Evolutionary conservation across 345 rosid species (phyloP).

Genomic region (Boechera retrofracta): DNA sequence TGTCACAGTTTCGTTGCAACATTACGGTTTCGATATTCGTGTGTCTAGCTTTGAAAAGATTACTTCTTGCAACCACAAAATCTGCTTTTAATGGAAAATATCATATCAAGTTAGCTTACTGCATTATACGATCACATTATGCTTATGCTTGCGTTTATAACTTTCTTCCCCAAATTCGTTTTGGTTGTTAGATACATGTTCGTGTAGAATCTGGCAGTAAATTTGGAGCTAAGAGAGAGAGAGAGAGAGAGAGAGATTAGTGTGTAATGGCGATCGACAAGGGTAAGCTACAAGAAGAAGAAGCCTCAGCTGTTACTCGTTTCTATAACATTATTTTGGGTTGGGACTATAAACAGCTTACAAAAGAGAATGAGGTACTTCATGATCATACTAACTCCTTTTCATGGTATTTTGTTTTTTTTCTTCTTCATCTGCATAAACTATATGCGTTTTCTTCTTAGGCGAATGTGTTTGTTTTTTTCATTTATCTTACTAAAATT

Average conservation of each 20-base stretch:
- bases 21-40: too few species aligned
- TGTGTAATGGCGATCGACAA: conserved; percentile 61
- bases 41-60: too few species aligned
- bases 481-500: neutral
- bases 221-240: neutral
- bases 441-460: neutral
- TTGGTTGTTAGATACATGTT: neutral
- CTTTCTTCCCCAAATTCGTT: neutral
- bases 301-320: conserved; percentile 56
- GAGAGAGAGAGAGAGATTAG: conserved; percentile 3
- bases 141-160: neutral
- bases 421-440: neutral
- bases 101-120: too few species aligned
- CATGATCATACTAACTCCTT: neutral
- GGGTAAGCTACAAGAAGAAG: conserved; percentile 60
- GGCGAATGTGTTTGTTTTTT: neutral
- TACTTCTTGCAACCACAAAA: too few species aligned
- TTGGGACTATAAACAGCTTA: conserved; percentile 81
- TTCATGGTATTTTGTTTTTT: neutral
- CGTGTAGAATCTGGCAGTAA: neutral
- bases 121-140: neutral
- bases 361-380: conserved; percentile 53
- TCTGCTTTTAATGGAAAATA: too few species aligned
- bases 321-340: conserved; percentile 73
- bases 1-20: too few species aligned